Conservation (phyloP, 1,139 yeast genomes). For the Zygosaccharomyces pseudobailii region DNA sequence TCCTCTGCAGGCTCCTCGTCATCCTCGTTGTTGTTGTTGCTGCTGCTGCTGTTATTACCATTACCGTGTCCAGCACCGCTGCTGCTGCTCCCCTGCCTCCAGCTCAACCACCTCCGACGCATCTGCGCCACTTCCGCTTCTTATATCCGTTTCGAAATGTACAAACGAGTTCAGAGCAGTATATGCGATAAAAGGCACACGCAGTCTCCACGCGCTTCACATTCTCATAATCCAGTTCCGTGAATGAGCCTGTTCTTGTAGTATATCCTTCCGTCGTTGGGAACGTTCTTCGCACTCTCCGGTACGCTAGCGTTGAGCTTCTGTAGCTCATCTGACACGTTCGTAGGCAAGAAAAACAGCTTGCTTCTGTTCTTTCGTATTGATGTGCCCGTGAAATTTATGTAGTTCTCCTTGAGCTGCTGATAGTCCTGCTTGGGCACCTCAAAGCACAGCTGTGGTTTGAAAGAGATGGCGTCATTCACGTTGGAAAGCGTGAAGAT, state of each 20-base stretch:
- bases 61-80: constrained; percentile 1
- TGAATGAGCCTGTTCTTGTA: constrained; percentile 24
- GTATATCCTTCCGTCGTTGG: constrained; percentile 13
- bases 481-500: constrained; percentile 22
- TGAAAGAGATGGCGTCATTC: constrained; percentile 25
- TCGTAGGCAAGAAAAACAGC: constrained; percentile 22
- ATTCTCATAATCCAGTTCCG: constrained; percentile 24
- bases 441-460: constrained; percentile 24
- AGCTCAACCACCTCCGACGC: neutral
- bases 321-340: constrained; percentile 23
- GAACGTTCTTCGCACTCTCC: constrained; percentile 18
- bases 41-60: neutral
- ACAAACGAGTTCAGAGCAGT: constrained; percentile 23
- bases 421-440: constrained; percentile 23
- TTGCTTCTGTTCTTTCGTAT: constrained; percentile 23
- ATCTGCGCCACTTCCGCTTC: neutral
- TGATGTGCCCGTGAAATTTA: constrained; percentile 24
- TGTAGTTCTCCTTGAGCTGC: constrained; percentile 19
- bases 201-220: constrained; percentile 24
- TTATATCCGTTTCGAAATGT: constrained; percentile 17
- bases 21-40: constrained; percentile 5
- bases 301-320: constrained; percentile 22
- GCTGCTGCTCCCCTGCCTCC: neutral
- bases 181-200: constrained; percentile 23
- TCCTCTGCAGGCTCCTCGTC: constrained; percentile 9